phyloP scores from a whole-genome alignment of 1,284 basidiomycete species.

The Heliocybe sulcata region DNA sequence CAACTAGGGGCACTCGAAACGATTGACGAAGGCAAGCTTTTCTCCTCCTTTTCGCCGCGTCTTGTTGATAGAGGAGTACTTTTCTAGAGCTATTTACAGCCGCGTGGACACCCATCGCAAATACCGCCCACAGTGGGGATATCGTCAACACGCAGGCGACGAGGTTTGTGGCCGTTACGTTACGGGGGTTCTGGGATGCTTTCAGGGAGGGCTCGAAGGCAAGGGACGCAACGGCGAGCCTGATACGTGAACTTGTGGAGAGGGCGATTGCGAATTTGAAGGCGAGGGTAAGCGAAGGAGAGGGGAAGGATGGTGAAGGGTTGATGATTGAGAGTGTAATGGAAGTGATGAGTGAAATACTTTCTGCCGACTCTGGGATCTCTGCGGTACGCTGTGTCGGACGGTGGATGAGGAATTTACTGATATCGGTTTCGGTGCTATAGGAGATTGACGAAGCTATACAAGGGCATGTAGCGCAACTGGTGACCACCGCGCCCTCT shows the following conservation, averaged over 20 bases:
- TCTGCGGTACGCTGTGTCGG: conserved; percentile 26
- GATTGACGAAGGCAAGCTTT: conserved; percentile 33
- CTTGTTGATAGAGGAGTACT: neutral
- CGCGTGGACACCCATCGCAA: conserved; percentile 35
- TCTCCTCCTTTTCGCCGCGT: neutral
- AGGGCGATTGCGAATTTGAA: conserved; percentile 23
- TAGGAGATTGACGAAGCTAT: conserved; percentile 36
- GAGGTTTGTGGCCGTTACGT: neutral
- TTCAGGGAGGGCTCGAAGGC: neutral
- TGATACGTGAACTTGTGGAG: conserved; percentile 20
- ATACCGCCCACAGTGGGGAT: conserved; percentile 14
- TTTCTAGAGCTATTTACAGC: conserved; percentile 32
- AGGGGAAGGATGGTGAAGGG: conserved; percentile 8
- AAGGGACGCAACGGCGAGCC: neutral
- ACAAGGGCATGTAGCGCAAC: conserved; percentile 2
- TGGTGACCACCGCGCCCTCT: conserved; percentile 33
- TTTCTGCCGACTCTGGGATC: conserved; percentile 33
- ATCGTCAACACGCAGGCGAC: neutral
- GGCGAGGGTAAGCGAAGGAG: conserved; percentile 9
- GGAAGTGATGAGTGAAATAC: conserved; percentile 28
- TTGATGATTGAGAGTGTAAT: conserved; percentile 29
- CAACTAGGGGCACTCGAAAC: conserved; percentile 33
- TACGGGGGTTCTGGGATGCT: neutral
- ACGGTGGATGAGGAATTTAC: neutral
- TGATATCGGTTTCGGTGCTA: neutral